These are phyloP conservation scores for Cubamyces sp. DNA, from an alignment of 768 basidiomycete species.

Conservation along the genomic window DNA sequence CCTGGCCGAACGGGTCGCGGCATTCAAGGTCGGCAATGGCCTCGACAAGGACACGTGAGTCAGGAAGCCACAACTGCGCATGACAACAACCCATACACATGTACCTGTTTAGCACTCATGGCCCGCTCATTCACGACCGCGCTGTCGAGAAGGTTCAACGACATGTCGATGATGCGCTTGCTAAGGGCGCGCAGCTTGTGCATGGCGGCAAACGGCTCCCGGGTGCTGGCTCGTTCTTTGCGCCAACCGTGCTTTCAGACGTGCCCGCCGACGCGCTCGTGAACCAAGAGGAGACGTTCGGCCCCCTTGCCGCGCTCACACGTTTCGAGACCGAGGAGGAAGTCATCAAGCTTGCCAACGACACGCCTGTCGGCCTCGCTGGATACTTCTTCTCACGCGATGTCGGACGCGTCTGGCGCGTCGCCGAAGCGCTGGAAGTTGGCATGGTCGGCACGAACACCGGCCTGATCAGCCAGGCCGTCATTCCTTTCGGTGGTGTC, in stretches of 20 bases:
- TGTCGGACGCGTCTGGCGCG: constrained; percentile 88
- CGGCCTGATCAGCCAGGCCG: constrained; percentile 74
- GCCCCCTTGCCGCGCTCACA: constrained; percentile 84
- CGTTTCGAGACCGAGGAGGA: constrained; percentile 96
- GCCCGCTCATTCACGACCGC: constrained; percentile 87
- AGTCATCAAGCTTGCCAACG: constrained; percentile 84
- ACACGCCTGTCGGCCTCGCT: constrained; percentile 82
- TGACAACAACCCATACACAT: background rate
- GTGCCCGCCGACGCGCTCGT: constrained; percentile 71
- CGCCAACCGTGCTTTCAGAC: constrained; percentile 88
- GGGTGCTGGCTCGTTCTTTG: constrained; percentile 68
- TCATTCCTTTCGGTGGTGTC: constrained; percentile 87
- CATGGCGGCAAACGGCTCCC: constrained; percentile 81
- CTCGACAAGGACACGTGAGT: constrained; percentile 76
- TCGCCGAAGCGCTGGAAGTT: constrained; percentile 92
- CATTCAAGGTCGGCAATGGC: constrained; percentile 89
- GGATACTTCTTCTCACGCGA: constrained; percentile 94
- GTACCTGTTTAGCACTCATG: constrained; percentile 72
- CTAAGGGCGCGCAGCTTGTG: constrained; percentile 84
- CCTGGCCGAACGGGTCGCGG: constrained; percentile 80
- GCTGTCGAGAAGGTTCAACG: constrained; percentile 84
- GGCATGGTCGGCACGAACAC: constrained; percentile 92
- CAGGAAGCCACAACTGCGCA: too few species aligned
- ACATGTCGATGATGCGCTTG: constrained; percentile 88
- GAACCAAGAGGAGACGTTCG: constrained; percentile 91